Evolutionary conservation across 1,284 basidiomycete species (phyloP), one percentile per base, ranked within the genome.

Genomic region (Cystobasidium slooffiae): DNA sequence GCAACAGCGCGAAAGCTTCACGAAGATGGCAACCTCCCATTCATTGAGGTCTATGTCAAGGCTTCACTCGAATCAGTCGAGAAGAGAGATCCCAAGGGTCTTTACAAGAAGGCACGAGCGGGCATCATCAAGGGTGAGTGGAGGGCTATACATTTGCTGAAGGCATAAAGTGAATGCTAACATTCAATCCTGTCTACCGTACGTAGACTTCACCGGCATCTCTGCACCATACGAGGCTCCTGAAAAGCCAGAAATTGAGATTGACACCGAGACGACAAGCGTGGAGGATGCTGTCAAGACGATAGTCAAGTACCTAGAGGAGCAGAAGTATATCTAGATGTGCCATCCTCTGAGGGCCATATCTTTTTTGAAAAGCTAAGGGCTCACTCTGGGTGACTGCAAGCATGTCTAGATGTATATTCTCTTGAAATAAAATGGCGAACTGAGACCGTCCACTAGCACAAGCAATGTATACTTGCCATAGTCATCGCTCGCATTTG

Each of bases 211-310:
- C 84, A 99, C 97, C 58, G 96, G 97, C 12, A 91, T 99, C 81
- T 95, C 93, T 47, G 94, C 97, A 3, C 97, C 97, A 9, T 99
- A 99, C 83, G 97, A 99, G 84, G 88, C 90, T 8, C 96, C 97
- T 6, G 85, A 86, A 74, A 85, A 85, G 18, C 90, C 96, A 52
- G 97, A 99, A 83, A 89, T 99, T 75, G 94, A 97, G 84, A 92
- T 99, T 82, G 89, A 88, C 81, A 98, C 96, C 6, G 88, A 92
- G 82, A 87, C 93, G 83, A 87, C 86, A 44, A 88, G 90, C 78
- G 90, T 99, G 58, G 86, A 87, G 51, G 89, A 91, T 72, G 90
- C 92, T 66, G 94, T 98, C 58, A 86, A 87, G 76, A 85, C 88
- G 75, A 94, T 99, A 81, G 87, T 88, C 43, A 86, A 90, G 78